A percentile compares a stretch with the other conserved stretches of the same genome.
These are phyloP conservation scores for Colletotrichum tamarilloi DNA, from an alignment of 2,329 filamentous ascomycete species.

Conservation along the genomic window DNA sequence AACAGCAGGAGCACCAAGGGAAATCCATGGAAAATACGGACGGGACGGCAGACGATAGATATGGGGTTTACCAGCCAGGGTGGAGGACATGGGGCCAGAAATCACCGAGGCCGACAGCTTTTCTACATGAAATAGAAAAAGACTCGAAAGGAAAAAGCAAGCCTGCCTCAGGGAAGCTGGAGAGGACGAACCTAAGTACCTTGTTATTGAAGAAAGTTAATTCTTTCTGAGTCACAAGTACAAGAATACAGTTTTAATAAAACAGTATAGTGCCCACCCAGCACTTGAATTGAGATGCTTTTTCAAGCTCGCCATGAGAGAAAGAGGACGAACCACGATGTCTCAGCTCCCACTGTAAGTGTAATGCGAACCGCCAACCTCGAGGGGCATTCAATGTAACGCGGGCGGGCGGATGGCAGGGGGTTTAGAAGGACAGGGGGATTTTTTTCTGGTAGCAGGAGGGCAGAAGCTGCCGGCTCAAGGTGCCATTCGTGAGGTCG, in stretches of 20 bases:
- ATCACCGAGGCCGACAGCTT: slow-evolving; percentile 17
- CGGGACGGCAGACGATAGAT: background rate
- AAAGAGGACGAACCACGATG: background rate
- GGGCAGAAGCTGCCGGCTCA: background rate
- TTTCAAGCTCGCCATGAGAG: no score
- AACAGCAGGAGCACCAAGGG: background rate
- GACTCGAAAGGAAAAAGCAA: slow-evolving; percentile 14
- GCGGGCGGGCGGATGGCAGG: background rate
- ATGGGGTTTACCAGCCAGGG: background rate
- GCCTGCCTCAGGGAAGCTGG: background rate
- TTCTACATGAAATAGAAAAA: background rate
- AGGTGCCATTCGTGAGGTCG: slow-evolving; percentile 22
- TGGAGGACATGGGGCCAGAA: background rate
- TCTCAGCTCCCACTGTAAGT: slow-evolving; percentile 1
- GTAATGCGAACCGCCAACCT: background rate
- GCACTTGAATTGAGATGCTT: no score
- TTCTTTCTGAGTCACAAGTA: no score
- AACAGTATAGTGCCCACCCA: no score
- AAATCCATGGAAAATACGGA: background rate
- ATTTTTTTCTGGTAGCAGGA: background rate
- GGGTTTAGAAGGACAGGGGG: background rate
- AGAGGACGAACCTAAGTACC: background rate
- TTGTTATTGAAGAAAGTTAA: no score
- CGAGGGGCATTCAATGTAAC: background rate
- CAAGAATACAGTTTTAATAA: no score